Percentiles rank a stretch among this genome's conserved stretches.
Evolutionary conservation across 2,329 filamentous ascomycete genomes (phyloP).

Genomic region (Pseudogymnoascus sp.): DNA sequence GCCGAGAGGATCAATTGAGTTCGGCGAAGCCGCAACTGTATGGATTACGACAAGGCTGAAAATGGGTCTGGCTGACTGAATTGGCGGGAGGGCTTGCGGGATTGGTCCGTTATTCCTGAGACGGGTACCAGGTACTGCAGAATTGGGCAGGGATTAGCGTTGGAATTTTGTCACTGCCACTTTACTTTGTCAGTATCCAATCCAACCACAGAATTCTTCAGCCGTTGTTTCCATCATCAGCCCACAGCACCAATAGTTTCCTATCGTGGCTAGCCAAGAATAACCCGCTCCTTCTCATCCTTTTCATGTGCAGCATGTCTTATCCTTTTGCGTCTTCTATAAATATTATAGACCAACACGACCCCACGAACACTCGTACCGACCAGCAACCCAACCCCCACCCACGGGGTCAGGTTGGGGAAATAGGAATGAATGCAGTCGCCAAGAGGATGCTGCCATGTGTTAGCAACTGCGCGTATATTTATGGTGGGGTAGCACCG

Average conservation of each 20-base stretch:
- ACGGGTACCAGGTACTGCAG: slow-evolving; percentile 2
- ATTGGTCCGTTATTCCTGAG: neutral
- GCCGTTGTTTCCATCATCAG: neutral
- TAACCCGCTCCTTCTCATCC: neutral
- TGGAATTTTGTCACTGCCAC: neutral
- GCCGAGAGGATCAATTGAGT: neutral
- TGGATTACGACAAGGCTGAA: neutral
- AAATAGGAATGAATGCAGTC: neutral
- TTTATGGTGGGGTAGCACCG: too few species aligned
- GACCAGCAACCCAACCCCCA: neutral
- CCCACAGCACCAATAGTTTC: neutral
- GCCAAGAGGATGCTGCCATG: neutral
- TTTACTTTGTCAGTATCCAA: neutral
- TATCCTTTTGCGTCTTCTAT: neutral
- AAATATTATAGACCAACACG: neutral
- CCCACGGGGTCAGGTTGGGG: neutral
- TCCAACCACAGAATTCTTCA: neutral
- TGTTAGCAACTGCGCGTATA: too few species aligned
- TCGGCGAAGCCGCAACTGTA: neutral
- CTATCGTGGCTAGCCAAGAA: neutral
- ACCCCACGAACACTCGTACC: neutral
- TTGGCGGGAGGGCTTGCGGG: neutral
- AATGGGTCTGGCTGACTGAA: neutral
- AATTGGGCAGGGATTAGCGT: neutral
- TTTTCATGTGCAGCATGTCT: neutral